Base-by-base conservation (phyloP, 768 basidiomycete genomes). In the Hemileccinum rubropunctum region DNA sequence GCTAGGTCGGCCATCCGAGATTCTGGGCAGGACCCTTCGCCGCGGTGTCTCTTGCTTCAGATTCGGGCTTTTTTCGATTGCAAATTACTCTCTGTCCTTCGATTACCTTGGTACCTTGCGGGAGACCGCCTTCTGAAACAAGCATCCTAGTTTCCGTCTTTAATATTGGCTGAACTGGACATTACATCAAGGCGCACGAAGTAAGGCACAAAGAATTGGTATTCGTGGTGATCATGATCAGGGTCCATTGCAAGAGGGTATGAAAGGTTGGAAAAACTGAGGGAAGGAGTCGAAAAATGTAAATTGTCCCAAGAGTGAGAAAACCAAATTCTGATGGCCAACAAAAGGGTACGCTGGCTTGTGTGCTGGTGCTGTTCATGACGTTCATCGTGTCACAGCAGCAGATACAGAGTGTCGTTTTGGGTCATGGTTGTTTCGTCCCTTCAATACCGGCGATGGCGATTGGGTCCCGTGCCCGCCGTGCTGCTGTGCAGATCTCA, bases 361-460 rank as follows among this genome's bases (percentile, higher is more conserved):
- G 52, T 49, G 57, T 43, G 28, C 51, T 64, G 42, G 45, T 58
- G 52, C 21, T 45, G 45, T n/a, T n/a, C n/a, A 45, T 51, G 51
- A 51, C 53, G 47, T 56, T 62, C 57, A 66, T 56, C 65, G 65
- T 18, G 58, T 50, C 50, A 60, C 52, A 17, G 65, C 52, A 42
- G 48, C 50, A 50, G 58, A 45, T 17, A 55, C 51, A 41, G 57
- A 64, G 37, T 53, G 64, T 48, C 61, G 65, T 54, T 67, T 66
- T 47, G 57, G 50, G 44, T 60, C 57, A 35, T 60, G 55, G 45
- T 47, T 54, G 52, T 56, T 63, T 52, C 57, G 66, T 37, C 56
- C 60, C 48, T 67, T 69, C 37, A 46, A 58, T 51, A 56, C 36
- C 35, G 65, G 67, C 35, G 67, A 62, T 41, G 54, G 48, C 20